Evolutionary conservation across 495 filamentous ascomycete species (phyloP).

Genomic region (Neurospora africana): DNA sequence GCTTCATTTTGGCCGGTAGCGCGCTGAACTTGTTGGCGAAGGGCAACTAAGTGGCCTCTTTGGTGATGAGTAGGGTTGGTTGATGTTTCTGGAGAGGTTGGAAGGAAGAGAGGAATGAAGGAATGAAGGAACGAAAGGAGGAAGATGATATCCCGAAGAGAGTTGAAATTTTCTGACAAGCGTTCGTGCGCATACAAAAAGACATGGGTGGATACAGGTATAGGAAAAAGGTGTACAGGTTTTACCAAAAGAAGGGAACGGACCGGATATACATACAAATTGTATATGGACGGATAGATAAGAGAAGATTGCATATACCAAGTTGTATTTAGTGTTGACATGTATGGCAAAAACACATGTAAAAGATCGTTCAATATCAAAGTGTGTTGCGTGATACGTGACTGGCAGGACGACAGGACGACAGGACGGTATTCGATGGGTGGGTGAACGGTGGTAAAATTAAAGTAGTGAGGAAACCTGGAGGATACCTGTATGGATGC

Average conservation of each 20-base stretch:
- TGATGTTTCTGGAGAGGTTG: no score
- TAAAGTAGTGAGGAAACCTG: no score
- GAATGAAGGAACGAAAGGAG: background rate
- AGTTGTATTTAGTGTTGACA: background rate
- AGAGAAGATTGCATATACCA: background rate
- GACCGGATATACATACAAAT: background rate
- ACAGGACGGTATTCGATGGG: no score
- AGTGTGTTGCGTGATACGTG: background rate
- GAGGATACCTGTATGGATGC: no score
- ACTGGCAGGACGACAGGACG: background rate
- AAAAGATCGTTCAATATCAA: background rate
- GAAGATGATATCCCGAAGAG: background rate
- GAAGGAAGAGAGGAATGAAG: no score
- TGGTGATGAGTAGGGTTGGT: no score
- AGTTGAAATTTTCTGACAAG: background rate
- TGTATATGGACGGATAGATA: background rate
- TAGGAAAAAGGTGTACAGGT: background rate
- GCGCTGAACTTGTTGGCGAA: conserved; percentile 79
- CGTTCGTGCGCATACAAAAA: background rate
- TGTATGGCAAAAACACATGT: background rate
- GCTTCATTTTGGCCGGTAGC: conserved; percentile 86
- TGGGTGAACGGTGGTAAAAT: background rate
- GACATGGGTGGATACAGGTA: background rate
- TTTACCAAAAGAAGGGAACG: background rate
- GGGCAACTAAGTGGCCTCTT: conserved; percentile 11